Base-by-base conservation (phyloP, 2,329 filamentous ascomycete genomes). In the Mycosphaerella sp. region DNA sequence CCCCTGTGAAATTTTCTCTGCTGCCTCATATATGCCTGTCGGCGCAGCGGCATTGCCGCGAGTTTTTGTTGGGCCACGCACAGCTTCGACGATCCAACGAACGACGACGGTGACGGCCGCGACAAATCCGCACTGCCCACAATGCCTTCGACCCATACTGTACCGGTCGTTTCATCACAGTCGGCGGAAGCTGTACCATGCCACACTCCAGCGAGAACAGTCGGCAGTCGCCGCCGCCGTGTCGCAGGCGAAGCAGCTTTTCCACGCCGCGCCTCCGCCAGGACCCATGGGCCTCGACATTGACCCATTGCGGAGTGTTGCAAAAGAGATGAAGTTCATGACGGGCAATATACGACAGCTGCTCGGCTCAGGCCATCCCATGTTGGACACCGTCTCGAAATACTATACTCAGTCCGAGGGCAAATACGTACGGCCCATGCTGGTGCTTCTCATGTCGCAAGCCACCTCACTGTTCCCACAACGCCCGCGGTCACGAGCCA, bases 351-450 rank as follows among this genome's bases (percentile, higher is more conserved):
- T 97, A 72, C 81, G 89, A 57, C 87, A 95, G 68, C 78, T 97
- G n/a, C 77, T 97, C 12, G 92, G 92, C 5, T 96, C 91, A 0
- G 92, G 92, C 5, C 92, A 98, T 69, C 93, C 93, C 0, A 90
- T 91, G 44, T 80, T 98, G 56, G 93, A 97, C 69, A 91, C 89
- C 41, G 92, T 91, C 29, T 90, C 93, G 49, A 98, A 98, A 74
- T 98, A 98, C 78, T 98, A 98, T 72, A 95, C 93, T 21, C 87
- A 92, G 66, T 88, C 88, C 56, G 90, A 97, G 77, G 93, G 93
- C 59, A 98, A 98, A 76, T 93, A 97, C 73, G 85, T 98, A 64
- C 85, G 93, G 62, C 93, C 93, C 31, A 82, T 96, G 71, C 86
- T 98, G 57, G 91, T 98, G 31, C 81, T 98, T 58, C 83, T 98